Conservation (phyloP, 345 rosid genomes). For the Pistacia atlantica region DNA sequence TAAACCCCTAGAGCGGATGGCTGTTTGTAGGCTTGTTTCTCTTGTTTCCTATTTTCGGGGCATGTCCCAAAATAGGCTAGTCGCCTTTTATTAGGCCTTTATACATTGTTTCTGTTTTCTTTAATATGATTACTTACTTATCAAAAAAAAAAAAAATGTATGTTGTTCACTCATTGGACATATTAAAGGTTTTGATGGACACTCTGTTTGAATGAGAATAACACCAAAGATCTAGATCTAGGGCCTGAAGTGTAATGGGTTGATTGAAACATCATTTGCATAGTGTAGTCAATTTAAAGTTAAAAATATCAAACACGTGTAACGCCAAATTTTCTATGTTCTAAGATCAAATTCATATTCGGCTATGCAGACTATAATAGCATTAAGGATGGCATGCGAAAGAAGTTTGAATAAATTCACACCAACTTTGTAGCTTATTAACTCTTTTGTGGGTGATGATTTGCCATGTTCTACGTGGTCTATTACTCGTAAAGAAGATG, state of each 20-base stretch:
- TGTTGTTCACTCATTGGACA: not conserved
- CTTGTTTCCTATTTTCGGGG: too few species aligned
- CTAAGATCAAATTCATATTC: too few species aligned
- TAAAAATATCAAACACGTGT: too few species aligned
- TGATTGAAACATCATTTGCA: not conserved
- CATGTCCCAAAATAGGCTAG: too few species aligned
- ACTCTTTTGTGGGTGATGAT: not conserved
- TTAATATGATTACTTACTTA: too few species aligned
- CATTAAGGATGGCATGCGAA: not conserved
- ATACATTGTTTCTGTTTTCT: too few species aligned
- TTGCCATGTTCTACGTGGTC: slow-evolving; percentile 40
- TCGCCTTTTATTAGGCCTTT: too few species aligned
- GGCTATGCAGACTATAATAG: too few species aligned
- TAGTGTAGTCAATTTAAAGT: not conserved
- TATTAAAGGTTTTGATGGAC: not conserved
- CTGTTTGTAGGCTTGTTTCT: too few species aligned
- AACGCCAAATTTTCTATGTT: too few species aligned
- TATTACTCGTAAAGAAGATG: slow-evolving; percentile 95
- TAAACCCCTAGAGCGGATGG: too few species aligned
- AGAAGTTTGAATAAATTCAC: not conserved
- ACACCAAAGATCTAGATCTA: not conserved
- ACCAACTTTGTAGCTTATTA: not conserved
- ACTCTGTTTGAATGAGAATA: not conserved
- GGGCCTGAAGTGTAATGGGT: not conserved
- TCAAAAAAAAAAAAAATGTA: too few species aligned